Evolutionary conservation across 192 early-diverging fungal genomes (phyloP).

Genomic region (Cladochytrium replicatum): DNA sequence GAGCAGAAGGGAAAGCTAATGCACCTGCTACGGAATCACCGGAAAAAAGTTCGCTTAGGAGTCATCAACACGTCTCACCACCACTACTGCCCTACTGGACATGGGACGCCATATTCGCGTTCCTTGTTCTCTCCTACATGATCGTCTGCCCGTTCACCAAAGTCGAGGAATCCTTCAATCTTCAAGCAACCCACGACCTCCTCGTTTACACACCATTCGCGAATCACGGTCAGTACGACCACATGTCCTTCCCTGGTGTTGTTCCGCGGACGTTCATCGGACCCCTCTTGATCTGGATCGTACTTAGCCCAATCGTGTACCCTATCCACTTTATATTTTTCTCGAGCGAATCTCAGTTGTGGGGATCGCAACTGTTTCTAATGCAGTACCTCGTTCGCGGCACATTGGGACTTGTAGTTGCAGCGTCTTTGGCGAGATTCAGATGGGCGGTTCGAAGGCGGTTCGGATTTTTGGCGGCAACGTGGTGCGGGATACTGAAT

Average conservation of each 20-base stretch:
- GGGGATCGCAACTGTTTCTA: too few relatives aligned
- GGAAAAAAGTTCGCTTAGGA: too few relatives aligned
- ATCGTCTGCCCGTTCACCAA: constrained; percentile 79
- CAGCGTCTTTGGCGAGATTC: constrained; percentile 40
- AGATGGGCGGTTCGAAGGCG: constrained; percentile 34
- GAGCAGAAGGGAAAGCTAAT: too few relatives aligned
- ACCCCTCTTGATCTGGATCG: constrained; percentile 52
- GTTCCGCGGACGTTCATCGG: constrained; percentile 91
- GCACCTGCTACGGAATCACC: too few relatives aligned
- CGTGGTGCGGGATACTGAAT: constrained; percentile 41
- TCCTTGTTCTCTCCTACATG: too few relatives aligned
- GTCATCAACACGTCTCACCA: too few relatives aligned
- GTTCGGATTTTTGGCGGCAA: constrained; percentile 48
- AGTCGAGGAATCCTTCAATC: constrained; percentile 94
- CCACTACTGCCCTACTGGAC: too few relatives aligned
- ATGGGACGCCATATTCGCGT: too few relatives aligned
- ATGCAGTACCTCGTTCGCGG: constrained; percentile 3
- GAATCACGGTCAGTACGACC: constrained; percentile 69
- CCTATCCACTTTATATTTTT: too few relatives aligned
- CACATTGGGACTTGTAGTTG: constrained; percentile 24
- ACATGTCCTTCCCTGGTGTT: constrained; percentile 86
- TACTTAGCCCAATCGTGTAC: too few relatives aligned
- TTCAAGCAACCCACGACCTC: constrained; percentile 89
- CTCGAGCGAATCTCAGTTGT: too few relatives aligned
- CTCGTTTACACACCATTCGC: too few relatives aligned